These are phyloP conservation scores for Canna indica DNA, from an alignment of 176 grass and related monocot species.

Conservation along the genomic window DNA sequence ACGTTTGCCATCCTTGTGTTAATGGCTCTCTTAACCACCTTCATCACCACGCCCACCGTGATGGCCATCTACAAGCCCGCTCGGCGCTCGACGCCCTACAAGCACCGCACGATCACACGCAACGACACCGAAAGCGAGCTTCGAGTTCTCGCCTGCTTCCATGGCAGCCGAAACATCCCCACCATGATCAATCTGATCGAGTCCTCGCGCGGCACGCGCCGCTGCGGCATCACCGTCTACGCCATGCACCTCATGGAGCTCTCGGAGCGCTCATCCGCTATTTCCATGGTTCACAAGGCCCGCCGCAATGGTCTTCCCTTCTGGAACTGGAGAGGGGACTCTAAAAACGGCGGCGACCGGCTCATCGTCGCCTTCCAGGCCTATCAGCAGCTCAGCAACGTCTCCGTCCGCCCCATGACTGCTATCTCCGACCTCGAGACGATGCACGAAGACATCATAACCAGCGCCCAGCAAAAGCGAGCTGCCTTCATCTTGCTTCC, in stretches of 20 bases:
- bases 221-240: slow-evolving; percentile 3
- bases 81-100: neutral
- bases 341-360: neutral
- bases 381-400: slow-evolving; percentile 15
- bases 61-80: slow-evolving; percentile 17
- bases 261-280: slow-evolving; percentile 8
- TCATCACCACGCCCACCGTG: slow-evolving; percentile 35
- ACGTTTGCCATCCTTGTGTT: slow-evolving; percentile 35
- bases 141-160: slow-evolving; percentile 10
- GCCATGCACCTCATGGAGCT: slow-evolving; percentile 19
- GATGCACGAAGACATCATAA: slow-evolving; percentile 2
- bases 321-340: slow-evolving; percentile 1
- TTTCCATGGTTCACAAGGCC: slow-evolving; percentile 12
- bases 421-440: slow-evolving; percentile 10
- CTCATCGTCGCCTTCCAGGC: slow-evolving; percentile 1
- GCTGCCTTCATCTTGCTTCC: slow-evolving; percentile 11
- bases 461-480: slow-evolving; percentile 8
- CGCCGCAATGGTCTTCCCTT: slow-evolving; percentile 11
- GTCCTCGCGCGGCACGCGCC: neutral
- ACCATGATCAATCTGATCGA: slow-evolving; percentile 12
- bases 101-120: neutral
- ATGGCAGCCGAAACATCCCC: slow-evolving; percentile 11
- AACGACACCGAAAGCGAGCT: slow-evolving; percentile 7
- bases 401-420: slow-evolving; percentile 3
- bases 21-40: slow-evolving; percentile 40